Evolutionary conservation across 306 rosid species (phyloP), one percentile per base, ranked within the genome.

Genomic region (Lotus japonicus): DNA sequence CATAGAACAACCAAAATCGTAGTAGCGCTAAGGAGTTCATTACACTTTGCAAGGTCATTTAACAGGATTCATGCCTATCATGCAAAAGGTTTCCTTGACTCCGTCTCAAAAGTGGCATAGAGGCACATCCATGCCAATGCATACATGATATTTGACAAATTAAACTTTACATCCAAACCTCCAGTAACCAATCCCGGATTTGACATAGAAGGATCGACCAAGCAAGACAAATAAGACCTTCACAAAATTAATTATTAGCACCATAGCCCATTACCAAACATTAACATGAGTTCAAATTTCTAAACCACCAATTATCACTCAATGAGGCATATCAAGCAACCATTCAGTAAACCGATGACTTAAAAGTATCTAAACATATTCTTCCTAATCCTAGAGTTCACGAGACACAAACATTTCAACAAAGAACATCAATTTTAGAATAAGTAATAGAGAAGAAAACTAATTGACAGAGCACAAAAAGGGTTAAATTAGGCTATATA

Each of bases 401-500:
- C 36, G 66, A 58, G 11, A n/a, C 45, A 57, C 66, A 72, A 17
- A 71, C 38, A 21, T 8, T 46, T 38, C 7, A 57, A 57, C 66
- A 18, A 33, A 53, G 17, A 10, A 49, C 31, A 58, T 49, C 39
- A 56, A 31, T 46, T 46, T 35, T 44, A 31, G 35, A 19, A 77
- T 50, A 56, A 39, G 43, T 0, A 70, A 28, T 39, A 64, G n/a
- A n/a, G 9, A 63, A 70, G 21, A 77, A 71, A 77, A 55, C 28
- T 23, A 57, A 56, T 71, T 26, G 1, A 38, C 19, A 57, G 50
- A 66, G 17, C 70, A 59, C 62, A 19, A 6, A 59, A 63, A 50
- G 68, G 58, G n/a, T n/a, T n/a, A n/a, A n/a, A 42, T 19, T 45
- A 56, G 62, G 9, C 3, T 16, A 66, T 78, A 66, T 84, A 92